Evolutionary conservation across 2,329 filamentous ascomycete species (phyloP), one percentile per base, ranked within the genome.

Genomic region (Blastomyces parvus): DNA sequence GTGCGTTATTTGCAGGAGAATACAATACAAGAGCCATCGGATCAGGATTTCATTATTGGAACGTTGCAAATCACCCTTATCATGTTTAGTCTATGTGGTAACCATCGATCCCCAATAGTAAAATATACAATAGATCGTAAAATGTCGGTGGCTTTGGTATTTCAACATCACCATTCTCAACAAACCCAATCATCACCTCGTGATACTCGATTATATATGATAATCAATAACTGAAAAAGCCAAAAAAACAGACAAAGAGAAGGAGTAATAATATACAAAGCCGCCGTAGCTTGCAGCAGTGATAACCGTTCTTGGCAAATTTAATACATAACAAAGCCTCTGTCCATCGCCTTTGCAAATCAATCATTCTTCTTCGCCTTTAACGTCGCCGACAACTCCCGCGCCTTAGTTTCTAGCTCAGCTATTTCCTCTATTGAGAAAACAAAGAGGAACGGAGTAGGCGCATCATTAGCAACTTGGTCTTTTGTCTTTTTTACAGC

Each of bases 331-430:
- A 36, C n/a, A 36, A n/a, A 36, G 2, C 1, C 17, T 33, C 27
- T 13, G 14, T n/a, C 52, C 14, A 19, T 36, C 30, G 11, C 4
- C 17, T 30, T 7, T 2, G 3, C 52, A 38, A 33, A 46, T 42
- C 33, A 53, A 38, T 40, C 59, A 42, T 11, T 30, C 8, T 27
- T 53, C 38, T 62, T 56, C 33, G 33, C 9, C 22, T 27, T 52
- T 11, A 52, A 13, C 9, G 48, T 52, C 52, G 50, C 22, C 6
- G 73, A 72, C 61, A 77, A 63, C 25, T 73, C 73, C 63, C 69
- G 71, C 1, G 70, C 75, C 65, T 75, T 69, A 63, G 72, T 72
- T 68, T 77, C 75, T 62, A 77, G 52, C 7, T 57, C 67, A 11
- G 68, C 68, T 38, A 76, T 69, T 68, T 77, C 68, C 64, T 74